Evolutionary conservation across 164 flowering plant species (phyloP).

Genomic region (Hamamelis virginiana): DNA sequence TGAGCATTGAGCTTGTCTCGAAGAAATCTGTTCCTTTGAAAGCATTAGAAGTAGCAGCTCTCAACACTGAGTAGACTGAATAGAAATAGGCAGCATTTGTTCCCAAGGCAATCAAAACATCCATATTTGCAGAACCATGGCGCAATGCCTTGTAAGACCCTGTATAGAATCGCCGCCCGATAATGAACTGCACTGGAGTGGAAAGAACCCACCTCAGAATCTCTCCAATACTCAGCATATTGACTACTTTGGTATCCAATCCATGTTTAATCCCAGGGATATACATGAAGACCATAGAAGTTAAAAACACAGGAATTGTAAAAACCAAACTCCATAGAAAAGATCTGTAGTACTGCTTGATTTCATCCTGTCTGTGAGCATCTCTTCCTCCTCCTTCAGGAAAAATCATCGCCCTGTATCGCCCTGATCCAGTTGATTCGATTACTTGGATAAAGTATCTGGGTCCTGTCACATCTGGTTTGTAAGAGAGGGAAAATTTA

Average conservation of each 20-base stretch:
- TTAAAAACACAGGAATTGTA: constrained; percentile 71
- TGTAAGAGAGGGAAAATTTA: constrained; percentile 63
- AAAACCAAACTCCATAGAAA: constrained; percentile 84
- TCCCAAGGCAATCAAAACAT: constrained; percentile 87
- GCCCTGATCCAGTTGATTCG: constrained; percentile 55
- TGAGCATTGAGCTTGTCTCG: constrained; percentile 95
- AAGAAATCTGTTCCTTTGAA: constrained; percentile 77
- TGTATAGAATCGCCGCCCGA: constrained; percentile 73
- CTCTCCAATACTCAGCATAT: constrained; percentile 72
- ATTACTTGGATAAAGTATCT: constrained; percentile 63
- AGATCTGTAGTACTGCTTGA: constrained; percentile 46
- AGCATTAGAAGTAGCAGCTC: constrained; percentile 57
- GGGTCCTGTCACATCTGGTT: constrained; percentile 73
- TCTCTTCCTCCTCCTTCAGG: constrained; percentile 56
- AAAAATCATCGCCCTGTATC: constrained; percentile 53
- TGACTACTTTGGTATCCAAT: constrained; percentile 59
- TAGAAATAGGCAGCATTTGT: constrained; percentile 93
- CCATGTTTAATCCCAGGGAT: constrained; percentile 53
- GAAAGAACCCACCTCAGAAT: constrained; percentile 70
- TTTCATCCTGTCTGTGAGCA: constrained; percentile 50
- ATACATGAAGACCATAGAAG: constrained; percentile 85
- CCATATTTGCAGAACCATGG: constrained; percentile 88
- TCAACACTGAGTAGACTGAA: constrained; percentile 66
- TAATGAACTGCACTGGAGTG: constrained; percentile 87
- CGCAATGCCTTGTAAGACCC: constrained; percentile 80